phyloP scores from a whole-genome alignment of 441 rosid genomes.

The Manihot esculenta region DNA sequence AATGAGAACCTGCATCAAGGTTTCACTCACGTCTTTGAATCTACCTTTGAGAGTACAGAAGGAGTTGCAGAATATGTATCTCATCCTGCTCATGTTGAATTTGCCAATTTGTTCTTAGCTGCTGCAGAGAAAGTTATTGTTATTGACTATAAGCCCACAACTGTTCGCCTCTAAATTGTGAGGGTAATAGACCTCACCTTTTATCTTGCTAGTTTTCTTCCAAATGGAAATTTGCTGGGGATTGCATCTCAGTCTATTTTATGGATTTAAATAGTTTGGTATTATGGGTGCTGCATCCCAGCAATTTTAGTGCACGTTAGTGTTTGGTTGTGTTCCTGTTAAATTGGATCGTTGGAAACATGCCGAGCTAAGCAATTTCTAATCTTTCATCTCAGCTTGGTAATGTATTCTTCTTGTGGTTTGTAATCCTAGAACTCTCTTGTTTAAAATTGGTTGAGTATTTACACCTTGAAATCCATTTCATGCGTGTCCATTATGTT shows the following conservation, averaged over 20 bases:
- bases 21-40: slow-evolving; percentile 61
- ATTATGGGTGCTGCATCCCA: too few relatives aligned
- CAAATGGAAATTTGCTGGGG: not conserved
- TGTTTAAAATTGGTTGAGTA: not conserved
- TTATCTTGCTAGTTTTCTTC: not conserved
- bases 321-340: too few relatives aligned
- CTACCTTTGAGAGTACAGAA: slow-evolving; percentile 55
- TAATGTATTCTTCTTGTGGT: not conserved
- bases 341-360: too few relatives aligned
- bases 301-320: too few relatives aligned
- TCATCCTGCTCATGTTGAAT: slow-evolving; percentile 60
- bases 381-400: not conserved
- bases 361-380: too few relatives aligned
- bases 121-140: slow-evolving; percentile 51
- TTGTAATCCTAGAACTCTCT: not conserved
- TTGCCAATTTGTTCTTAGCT: slow-evolving; percentile 37
- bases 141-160: slow-evolving; percentile 53
- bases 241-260: slow-evolving; percentile 43
- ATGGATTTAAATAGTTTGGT: too few relatives aligned
- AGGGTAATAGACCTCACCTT: not conserved
- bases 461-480: not conserved
- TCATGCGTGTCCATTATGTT: not conserved
- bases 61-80: slow-evolving; percentile 48
- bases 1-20: slow-evolving; percentile 63
- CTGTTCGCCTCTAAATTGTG: slow-evolving; percentile 27